Percentiles rank a stretch among this genome's conserved stretches.
Evolutionary conservation across 768 basidiomycete genomes (phyloP).

Genomic region (Tulasnella sp.): DNA sequence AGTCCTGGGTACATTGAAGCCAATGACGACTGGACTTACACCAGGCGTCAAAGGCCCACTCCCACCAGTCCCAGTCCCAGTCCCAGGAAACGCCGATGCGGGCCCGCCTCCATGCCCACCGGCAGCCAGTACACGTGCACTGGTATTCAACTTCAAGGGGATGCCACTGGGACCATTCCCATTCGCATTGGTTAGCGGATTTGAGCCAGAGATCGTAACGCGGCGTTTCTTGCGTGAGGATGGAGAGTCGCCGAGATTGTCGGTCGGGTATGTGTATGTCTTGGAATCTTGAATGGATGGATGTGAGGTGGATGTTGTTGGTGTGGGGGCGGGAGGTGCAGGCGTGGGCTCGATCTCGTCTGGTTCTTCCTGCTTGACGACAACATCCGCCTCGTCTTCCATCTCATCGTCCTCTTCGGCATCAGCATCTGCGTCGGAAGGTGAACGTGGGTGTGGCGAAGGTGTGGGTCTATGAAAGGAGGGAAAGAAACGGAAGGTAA

Average conservation of each 20-base stretch:
- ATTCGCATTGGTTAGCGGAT: neutral
- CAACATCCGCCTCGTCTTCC: constrained; percentile 1
- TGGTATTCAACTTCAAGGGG: neutral
- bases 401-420: constrained; percentile 1
- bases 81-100: neutral
- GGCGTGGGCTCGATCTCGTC: neutral
- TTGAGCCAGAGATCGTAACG: constrained; percentile 16
- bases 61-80: neutral
- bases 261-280: constrained; percentile 3
- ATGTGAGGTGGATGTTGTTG: neutral
- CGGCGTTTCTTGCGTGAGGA: constrained; percentile 15
- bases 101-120: neutral
- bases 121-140: too few relatives aligned
- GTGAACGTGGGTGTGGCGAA: constrained; percentile 2
- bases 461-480: neutral
- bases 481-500: neutral
- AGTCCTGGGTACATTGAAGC: constrained; percentile 16
- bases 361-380: constrained; percentile 11
- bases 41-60: constrained; percentile 10
- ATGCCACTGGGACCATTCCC: neutral
- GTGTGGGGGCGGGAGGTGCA: neutral
- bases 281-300: constrained; percentile 2
- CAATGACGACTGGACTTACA: constrained; percentile 16
- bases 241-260: neutral
- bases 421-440: neutral